Percentiles rank a stretch among this genome's conserved stretches.
These are phyloP conservation scores for Talaromyces piceae DNA, from an alignment of 2,329 filamentous ascomycete species.

Conservation along the genomic window DNA sequence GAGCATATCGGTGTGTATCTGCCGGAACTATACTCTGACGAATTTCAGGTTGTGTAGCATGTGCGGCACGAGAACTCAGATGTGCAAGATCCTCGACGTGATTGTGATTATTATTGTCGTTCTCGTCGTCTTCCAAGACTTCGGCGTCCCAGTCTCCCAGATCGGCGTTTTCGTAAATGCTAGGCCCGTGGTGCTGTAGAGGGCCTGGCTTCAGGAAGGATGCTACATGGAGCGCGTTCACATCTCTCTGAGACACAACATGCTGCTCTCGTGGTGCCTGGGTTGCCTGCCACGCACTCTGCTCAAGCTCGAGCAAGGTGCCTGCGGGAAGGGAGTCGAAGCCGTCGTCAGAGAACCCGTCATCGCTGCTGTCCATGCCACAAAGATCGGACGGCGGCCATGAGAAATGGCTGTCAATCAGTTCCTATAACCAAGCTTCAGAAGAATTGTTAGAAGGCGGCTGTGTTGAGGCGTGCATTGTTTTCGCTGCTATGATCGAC, in stretches of 20 bases:
- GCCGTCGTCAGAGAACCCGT: slow-evolving; percentile 41
- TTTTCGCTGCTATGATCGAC: neutral
- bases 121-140: slow-evolving; percentile 31
- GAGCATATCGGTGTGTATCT: neutral
- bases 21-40: neutral
- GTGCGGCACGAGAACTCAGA: neutral
- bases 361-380: slow-evolving; percentile 43
- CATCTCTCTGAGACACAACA: slow-evolving; percentile 1
- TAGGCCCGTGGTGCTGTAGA: slow-evolving; percentile 20
- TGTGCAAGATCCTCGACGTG: slow-evolving; percentile 1
- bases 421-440: neutral
- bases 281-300: slow-evolving; percentile 39
- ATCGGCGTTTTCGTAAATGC: slow-evolving; percentile 36
- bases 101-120: neutral
- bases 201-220: neutral
- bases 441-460: slow-evolving; percentile 2
- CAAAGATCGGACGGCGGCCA: slow-evolving; percentile 23
- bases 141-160: slow-evolving; percentile 37
- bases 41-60: neutral
- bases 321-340: slow-evolving; percentile 38
- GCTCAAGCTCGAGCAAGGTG: slow-evolving; percentile 38
- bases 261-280: slow-evolving; percentile 20
- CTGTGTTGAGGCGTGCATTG: neutral
- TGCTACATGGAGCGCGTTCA: neutral
- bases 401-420: slow-evolving; percentile 18